Conservation (phyloP, 129 eudicot genomes). For the Helichrysum umbraculigerum region DNA sequence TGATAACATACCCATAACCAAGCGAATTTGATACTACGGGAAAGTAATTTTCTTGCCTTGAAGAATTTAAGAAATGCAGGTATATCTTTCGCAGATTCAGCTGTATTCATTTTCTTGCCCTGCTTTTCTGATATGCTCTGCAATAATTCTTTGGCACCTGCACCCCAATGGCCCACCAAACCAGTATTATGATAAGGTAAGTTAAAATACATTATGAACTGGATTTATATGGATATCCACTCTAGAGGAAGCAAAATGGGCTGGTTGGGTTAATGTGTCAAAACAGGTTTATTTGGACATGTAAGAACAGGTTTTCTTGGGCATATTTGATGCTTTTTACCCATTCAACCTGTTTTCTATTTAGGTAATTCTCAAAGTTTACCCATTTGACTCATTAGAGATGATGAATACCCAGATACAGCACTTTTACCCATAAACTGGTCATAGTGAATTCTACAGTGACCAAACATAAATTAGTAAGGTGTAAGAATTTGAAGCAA, state of each 20-base stretch:
- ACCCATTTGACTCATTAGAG: background rate
- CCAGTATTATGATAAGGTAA: conserved; percentile 10
- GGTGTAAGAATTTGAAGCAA: background rate
- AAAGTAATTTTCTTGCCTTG: conserved; percentile 49
- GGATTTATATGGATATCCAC: background rate
- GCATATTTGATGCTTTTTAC: background rate
- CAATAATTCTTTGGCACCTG: conserved; percentile 88
- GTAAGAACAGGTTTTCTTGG: background rate
- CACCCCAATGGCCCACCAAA: conserved; percentile 33
- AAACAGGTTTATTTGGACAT: background rate
- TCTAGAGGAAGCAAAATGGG: background rate
- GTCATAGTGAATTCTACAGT: background rate
- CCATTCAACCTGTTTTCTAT: background rate
- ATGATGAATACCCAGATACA: too few relatives aligned
- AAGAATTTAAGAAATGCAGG: conserved; percentile 63
- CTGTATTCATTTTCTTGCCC: conserved; percentile 87
- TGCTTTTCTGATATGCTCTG: conserved; percentile 89
- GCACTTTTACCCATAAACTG: background rate
- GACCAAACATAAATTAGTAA: conserved; percentile 13
- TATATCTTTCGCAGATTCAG: conserved; percentile 82
- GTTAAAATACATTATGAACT: background rate
- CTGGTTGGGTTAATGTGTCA: background rate
- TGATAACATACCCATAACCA: background rate
- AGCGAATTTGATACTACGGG: background rate
- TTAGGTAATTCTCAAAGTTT: background rate